phyloP scores from a whole-genome alignment of 2,329 filamentous ascomycete genomes.

The Chalara sp. region DNA sequence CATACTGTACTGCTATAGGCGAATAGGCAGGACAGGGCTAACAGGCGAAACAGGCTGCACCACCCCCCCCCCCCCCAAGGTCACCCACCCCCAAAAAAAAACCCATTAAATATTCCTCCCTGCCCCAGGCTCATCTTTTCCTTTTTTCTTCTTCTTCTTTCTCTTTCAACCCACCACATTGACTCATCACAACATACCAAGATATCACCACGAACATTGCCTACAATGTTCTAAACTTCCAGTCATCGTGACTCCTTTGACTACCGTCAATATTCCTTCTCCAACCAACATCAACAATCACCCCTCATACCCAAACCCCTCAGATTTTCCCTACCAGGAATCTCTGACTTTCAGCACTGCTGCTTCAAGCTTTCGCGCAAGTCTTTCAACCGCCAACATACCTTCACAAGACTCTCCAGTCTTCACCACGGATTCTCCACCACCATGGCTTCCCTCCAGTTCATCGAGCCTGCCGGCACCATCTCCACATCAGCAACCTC shows the following conservation, averaged over 20 bases:
- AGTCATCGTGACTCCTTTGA: conserved; percentile 29
- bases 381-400: conserved; percentile 51
- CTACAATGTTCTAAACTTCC: conserved; percentile 54
- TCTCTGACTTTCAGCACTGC: conserved; percentile 60
- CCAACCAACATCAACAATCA: conserved; percentile 28
- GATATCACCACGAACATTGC: conserved; percentile 24
- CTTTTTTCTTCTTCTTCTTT: conserved; percentile 27
- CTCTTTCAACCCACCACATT: conserved; percentile 30
- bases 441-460: conserved; percentile 75
- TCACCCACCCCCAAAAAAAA: too few species aligned
- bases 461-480: conserved; percentile 55
- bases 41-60: too few species aligned
- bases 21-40: too few species aligned
- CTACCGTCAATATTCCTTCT: conserved; percentile 47
- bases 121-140: conserved; percentile 7
- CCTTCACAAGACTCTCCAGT: conserved; percentile 60
- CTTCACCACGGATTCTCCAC: conserved; percentile 75
- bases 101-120: conserved; percentile 21
- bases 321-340: conserved; percentile 50
- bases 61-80: too few species aligned
- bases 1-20: too few species aligned
- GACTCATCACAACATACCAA: conserved; percentile 28
- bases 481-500: conserved; percentile 38
- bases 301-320: conserved; percentile 35
- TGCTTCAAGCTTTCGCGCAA: conserved; percentile 52